Evolutionary conservation across 176 grass and related monocot genomes (phyloP), one percentile per base, ranked within the genome.

Genomic region (Aechmea fasciata): DNA sequence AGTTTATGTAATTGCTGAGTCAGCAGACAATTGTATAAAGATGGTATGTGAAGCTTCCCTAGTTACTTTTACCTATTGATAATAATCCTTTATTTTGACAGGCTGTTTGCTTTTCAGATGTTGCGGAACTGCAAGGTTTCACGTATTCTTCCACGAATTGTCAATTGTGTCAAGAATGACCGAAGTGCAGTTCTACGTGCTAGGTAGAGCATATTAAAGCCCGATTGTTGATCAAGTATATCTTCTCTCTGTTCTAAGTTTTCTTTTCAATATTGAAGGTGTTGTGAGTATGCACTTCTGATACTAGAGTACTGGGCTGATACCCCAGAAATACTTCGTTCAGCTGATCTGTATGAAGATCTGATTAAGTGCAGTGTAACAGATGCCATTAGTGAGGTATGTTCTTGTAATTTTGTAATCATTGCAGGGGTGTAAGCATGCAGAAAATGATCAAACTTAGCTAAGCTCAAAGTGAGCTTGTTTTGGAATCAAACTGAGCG

Each of bases 21-120:
- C 92, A 14, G 83, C 88, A 51, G 92, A 96, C 78, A 89, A 78
- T 52, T 96, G 92, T 70, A 89, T 96, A 84, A 96, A 96, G 81
- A 87, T 85, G 81, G 92, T 96, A 85, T 41, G 33, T 41, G 33
- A 80, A 69, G 17, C 1, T 66, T 47, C 68, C 64, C 26, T 9
- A 1, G 12, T 73, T 79, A 66, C n/a, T 81, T 52, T 73, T 14
- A 1, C n/a, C 69, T 64, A 64, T 76, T 66, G 13, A 65, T 76
- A 78, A 53, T 65, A 78, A 53, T 65, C 23, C 29, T 9, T 49
- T 22, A 7, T 15, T 64, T 65, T 87, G 72, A 79, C 47, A n/a
- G 2, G 14, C 49, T 69, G 48, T 11, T 11, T 82, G 11, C 51
- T 26, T 80, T 9, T 65, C 70, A 97, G 89, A 85, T 97, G 82